Evolutionary conservation across 208 protist species (phyloP).

Genomic region (Angomonas deanei): DNA sequence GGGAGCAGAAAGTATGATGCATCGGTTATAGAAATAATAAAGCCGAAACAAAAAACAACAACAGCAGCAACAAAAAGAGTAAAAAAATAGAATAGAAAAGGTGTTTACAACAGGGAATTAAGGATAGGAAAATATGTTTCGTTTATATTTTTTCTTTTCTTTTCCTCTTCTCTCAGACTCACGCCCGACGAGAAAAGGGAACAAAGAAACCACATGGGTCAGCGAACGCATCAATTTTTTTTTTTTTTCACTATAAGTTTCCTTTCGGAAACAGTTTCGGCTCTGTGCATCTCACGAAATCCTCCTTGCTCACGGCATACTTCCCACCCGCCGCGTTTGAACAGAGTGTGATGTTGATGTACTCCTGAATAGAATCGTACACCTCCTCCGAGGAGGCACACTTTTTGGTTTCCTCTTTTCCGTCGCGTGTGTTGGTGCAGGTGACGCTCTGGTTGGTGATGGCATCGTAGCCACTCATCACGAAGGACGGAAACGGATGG

Average conservation of each 20-base stretch:
- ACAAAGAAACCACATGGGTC: too few relatives aligned
- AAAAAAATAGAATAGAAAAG: conserved; percentile 1
- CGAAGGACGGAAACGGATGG: background rate
- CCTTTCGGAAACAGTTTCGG: too few relatives aligned
- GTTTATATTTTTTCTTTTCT: too few relatives aligned
- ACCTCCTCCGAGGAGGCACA: background rate
- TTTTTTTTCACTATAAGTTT: too few relatives aligned
- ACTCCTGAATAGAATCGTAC: background rate
- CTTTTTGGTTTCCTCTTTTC: background rate
- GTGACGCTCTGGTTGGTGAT: too few relatives aligned
- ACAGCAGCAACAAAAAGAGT: background rate
- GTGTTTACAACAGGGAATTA: background rate
- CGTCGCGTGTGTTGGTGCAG: too few relatives aligned
- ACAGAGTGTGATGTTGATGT: background rate
- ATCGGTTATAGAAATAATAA: background rate
- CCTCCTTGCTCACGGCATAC: background rate
- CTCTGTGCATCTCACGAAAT: background rate
- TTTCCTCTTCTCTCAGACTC: too few relatives aligned
- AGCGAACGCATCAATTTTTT: too few relatives aligned
- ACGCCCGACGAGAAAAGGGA: too few relatives aligned
- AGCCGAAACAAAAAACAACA: background rate
- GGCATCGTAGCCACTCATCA: too few relatives aligned
- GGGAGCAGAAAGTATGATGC: background rate
- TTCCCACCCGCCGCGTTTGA: background rate
- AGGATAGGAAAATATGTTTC: too few relatives aligned